A percentile compares a stretch with the other conserved stretches of the same genome.
phyloP scores from a whole-genome alignment of 768 basidiomycete species.

The Boletus tylopilopsis region DNA sequence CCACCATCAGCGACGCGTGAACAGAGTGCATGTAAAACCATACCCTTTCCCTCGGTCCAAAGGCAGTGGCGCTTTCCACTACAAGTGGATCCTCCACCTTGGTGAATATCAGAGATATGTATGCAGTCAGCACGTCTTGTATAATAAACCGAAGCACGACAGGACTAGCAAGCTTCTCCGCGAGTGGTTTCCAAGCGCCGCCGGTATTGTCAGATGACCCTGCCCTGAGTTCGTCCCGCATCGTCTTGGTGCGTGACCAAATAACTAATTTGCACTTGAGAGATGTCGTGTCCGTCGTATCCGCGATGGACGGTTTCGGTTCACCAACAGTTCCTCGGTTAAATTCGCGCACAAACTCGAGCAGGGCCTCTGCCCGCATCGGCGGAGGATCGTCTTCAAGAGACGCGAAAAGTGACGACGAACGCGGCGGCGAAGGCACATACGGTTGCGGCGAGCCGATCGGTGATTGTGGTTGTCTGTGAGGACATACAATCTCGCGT shows the following conservation, averaged over 20 bases:
- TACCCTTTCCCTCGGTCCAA: slow-evolving; percentile 73
- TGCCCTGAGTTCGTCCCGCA: slow-evolving; percentile 9
- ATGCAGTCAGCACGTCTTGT: slow-evolving; percentile 63
- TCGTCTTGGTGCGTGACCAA: slow-evolving; percentile 40
- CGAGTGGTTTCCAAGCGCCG: slow-evolving; percentile 1
- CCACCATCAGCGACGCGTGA: slow-evolving; percentile 2
- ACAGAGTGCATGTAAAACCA: background rate
- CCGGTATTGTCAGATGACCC: background rate
- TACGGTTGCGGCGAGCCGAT: slow-evolving; percentile 59
- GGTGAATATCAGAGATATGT: slow-evolving; percentile 47
- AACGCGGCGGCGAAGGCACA: slow-evolving; percentile 37
- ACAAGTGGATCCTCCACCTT: slow-evolving; percentile 36
- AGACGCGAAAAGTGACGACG: slow-evolving; percentile 41
- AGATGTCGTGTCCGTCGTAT: background rate
- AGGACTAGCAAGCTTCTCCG: slow-evolving; percentile 17
- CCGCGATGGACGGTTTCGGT: background rate
- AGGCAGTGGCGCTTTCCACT: slow-evolving; percentile 63
- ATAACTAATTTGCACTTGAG: slow-evolving; percentile 46
- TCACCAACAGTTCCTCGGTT: slow-evolving; percentile 36
- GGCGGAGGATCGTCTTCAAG: slow-evolving; percentile 34
- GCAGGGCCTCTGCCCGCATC: slow-evolving; percentile 44
- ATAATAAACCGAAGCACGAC: slow-evolving; percentile 56
- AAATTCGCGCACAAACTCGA: slow-evolving; percentile 54
- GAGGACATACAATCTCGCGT: background rate
- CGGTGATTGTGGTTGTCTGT: slow-evolving; percentile 50